Base-by-base conservation (phyloP, 306 rosid species). In the Senna tora region DNA sequence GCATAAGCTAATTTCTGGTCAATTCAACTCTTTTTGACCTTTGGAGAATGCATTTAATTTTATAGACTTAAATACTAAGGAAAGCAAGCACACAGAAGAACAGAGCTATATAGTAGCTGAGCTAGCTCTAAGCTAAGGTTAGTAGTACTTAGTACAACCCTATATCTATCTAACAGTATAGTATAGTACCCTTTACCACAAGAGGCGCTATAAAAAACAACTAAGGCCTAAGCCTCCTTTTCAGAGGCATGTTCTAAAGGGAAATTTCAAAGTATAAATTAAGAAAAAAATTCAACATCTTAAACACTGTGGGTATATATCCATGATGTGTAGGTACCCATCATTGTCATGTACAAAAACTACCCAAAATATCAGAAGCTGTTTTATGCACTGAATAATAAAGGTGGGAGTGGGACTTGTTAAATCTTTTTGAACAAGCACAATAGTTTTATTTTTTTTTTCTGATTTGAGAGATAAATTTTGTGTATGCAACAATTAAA, bases 21-120 rank as follows among this genome's bases (percentile, higher is more conserved):
- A n/a, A n/a, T n/a, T n/a, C n/a, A n/a, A n/a, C n/a, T 68, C 69
- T 77, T 77, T 77, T 69, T 61, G 58, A 77, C 75, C 75, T 28
- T 39, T 28, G 12, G 4, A 11, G 21, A 45, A 2, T 55, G 55
- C 55, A 67, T n/a, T 25, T n/a, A n/a, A n/a, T n/a, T n/a, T n/a
- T 36, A 34, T 12, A 58, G 42, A 22, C 60, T 58, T 67, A 67
- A 36, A 1, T 12, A 25, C 15, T 9, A 61, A 50, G 25, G 36
- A 63, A 54, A 46, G n/a, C n/a, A n/a, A n/a, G 46, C 50, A 64
- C 22, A 21, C 21, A 30, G 22, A 58, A n/a, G 7, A 36, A 1
- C 42, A 21, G 51, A 20, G 79, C 61, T n/a, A n/a, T n/a, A n/a
- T 25, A 7, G 22, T 20, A 9, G 59, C 67, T 13, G 16, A 62